Base-by-base conservation (phyloP, 225 moss, liverwort and hornwort genomes). In the Physcomitrellopsis africana region DNA sequence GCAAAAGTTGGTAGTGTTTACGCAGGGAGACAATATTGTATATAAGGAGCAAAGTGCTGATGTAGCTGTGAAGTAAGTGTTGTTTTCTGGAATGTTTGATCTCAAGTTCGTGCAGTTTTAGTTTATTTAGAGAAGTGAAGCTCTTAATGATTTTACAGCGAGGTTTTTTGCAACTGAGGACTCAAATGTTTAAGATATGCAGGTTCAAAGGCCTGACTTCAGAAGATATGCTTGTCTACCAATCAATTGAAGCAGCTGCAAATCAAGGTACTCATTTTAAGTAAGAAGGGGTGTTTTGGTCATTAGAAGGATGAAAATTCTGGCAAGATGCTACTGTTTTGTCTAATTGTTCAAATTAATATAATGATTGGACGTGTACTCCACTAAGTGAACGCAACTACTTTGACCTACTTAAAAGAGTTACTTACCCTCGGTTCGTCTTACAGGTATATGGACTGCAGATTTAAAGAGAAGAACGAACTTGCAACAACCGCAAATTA, bases 191-290 rank as follows among this genome's bases (percentile, higher is more conserved):
- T 57, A 1, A 18, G 20, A 11, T 73, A 60, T 87, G 79, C 85
- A 96, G 96, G 83, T 92, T 97, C 52, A 94, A 84, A 82, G 94
- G 91, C 51, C 73, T 97, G 68, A 85, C 83, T 65, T 91, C 92
- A 32, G 93, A 97, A 81, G 97, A 97, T 22, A 86, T 91, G 91
- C 77, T 97, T 76, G 94, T 97, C 63, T 94, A 92, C 69, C 97
- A 97, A 80, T 86, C 80, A 16, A 94, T 97, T 19, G 81, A 97
- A 81, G 87, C 87, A 55, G 86, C 94, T 79, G 90, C 87, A 72
- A 94, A 87, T 85, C 87, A 88, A 84, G 92, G 96, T 92, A 80
- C 11, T 32, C 8, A 16, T 73, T 73, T 11, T 59, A 45, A 71
- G 15, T 9, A 49, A 9, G 26, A 37, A 64, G 51, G 9, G 53